Percentiles rank a stretch among this genome's conserved stretches.
phyloP scores from a whole-genome alignment of 2,329 filamentous ascomycete species.

The Trichoderma lentiforme region DNA sequence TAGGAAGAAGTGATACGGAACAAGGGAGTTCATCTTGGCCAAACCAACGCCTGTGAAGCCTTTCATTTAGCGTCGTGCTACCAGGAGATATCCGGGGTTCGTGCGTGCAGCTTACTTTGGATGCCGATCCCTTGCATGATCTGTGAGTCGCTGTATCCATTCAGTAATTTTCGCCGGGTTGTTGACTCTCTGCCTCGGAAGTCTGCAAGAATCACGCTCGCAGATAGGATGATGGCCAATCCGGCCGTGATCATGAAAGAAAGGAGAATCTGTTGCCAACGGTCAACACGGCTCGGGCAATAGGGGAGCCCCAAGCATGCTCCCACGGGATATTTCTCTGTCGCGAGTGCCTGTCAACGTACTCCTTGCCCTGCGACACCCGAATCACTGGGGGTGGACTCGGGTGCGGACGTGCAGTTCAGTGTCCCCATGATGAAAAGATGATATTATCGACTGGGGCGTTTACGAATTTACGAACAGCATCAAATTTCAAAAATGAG shows the following conservation, averaged over 20 bases:
- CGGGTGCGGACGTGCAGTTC: conserved; percentile 42
- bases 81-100: conserved; percentile 12
- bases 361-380: conserved; percentile 57
- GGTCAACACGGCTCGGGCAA: neutral
- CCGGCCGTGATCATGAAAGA: conserved; percentile 64
- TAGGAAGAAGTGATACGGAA: conserved; percentile 68
- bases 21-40: conserved; percentile 54
- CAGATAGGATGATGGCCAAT: conserved; percentile 53
- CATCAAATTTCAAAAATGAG: neutral
- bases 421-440: neutral
- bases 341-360: conserved; percentile 28
- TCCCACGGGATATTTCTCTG: neutral
- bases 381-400: conserved; percentile 47
- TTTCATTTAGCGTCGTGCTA: conserved; percentile 8
- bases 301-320: neutral
- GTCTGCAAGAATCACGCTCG: conserved; percentile 56
- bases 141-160: conserved; percentile 65
- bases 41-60: conserved; percentile 47
- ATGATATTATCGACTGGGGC: neutral
- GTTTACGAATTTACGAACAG: neutral
- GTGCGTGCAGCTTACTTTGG: conserved; percentile 40
- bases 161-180: conserved; percentile 61
- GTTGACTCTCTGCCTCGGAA: conserved; percentile 45
- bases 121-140: conserved; percentile 68
- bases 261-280: conserved; percentile 49